Evolutionary conservation across 2,329 filamentous ascomycete species (phyloP).

Genomic region (Kalaharituber pfeilii): DNA sequence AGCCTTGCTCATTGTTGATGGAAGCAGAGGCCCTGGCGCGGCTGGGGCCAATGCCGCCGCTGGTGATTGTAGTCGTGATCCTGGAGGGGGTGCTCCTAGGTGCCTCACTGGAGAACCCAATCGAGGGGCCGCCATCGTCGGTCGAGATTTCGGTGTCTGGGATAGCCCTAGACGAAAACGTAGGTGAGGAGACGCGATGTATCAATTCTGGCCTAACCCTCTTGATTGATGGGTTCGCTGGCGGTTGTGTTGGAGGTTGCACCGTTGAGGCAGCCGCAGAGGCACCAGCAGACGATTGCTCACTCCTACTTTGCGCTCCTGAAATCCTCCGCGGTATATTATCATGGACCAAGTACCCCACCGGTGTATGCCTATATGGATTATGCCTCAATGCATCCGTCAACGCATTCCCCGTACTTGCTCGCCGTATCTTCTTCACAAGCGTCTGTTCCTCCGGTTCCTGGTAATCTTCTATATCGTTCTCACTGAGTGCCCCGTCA

Average conservation of each 20-base stretch:
- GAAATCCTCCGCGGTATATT: no score
- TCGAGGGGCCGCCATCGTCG: conserved; percentile 48
- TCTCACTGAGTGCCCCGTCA: conserved; percentile 30
- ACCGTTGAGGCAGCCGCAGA: no score
- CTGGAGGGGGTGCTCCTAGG: no score
- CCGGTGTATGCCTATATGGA: neutral
- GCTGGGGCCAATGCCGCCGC: no score
- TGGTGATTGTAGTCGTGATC: no score
- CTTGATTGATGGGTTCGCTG: neutral
- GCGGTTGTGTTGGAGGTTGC: no score
- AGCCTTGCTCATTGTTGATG: no score
- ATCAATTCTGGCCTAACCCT: conserved; percentile 6
- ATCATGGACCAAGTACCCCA: no score
- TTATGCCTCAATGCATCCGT: neutral
- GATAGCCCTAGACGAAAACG: conserved; percentile 56
- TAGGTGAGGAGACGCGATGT: conserved; percentile 22
- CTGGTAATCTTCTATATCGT: conserved; percentile 27
- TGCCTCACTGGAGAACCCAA: conserved; percentile 43
- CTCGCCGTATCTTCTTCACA: conserved; percentile 13
- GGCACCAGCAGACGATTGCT: neutral
- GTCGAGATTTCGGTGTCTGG: conserved; percentile 51
- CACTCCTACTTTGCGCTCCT: neutral
- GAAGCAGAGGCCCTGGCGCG: no score
- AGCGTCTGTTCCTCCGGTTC: neutral
- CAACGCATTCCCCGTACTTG: conserved; percentile 14